Conservation (phyloP, 169 alveolate genomes). For the Theileria sp. region DNA sequence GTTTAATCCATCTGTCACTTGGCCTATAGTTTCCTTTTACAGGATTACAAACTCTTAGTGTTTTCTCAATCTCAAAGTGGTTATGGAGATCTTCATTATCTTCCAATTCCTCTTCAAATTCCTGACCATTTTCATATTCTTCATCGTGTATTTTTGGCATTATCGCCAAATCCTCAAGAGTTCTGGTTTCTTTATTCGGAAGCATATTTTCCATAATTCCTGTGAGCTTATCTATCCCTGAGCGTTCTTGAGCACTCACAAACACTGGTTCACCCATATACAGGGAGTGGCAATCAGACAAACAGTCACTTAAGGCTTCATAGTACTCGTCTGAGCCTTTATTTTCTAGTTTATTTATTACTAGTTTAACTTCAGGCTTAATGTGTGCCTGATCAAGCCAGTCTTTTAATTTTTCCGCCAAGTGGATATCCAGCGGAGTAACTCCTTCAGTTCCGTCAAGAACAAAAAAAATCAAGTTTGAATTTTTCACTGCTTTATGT, state of each 20-base stretch:
- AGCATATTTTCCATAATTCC: slow-evolving; percentile 11
- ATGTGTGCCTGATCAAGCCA: slow-evolving; percentile 29
- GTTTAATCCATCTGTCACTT: slow-evolving; percentile 48
- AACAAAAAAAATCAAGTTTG: slow-evolving; percentile 70
- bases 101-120: not conserved
- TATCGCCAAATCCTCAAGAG: slow-evolving; percentile 48
- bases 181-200: not conserved
- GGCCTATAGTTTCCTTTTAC: slow-evolving; percentile 34
- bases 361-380: slow-evolving; percentile 21
- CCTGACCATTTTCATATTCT: not conserved
- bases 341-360: slow-evolving; percentile 54
- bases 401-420: slow-evolving; percentile 54
- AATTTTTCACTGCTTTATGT: slow-evolving; percentile 55
- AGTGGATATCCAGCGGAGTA: slow-evolving; percentile 71
- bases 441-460: slow-evolving; percentile 77
- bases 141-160: slow-evolving; percentile 7
- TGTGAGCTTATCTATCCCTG: slow-evolving; percentile 27
- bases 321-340: slow-evolving; percentile 55
- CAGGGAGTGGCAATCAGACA: slow-evolving; percentile 57
- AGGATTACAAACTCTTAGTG: slow-evolving; percentile 38
- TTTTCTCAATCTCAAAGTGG: slow-evolving; percentile 41
- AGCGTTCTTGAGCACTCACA: slow-evolving; percentile 44
- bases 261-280: slow-evolving; percentile 62
- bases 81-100: slow-evolving; percentile 6
- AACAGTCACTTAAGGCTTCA: slow-evolving; percentile 51